These are phyloP conservation scores for Xylaria sp. DNA, from an alignment of 2,329 filamentous ascomycete species.

Conservation along the genomic window DNA sequence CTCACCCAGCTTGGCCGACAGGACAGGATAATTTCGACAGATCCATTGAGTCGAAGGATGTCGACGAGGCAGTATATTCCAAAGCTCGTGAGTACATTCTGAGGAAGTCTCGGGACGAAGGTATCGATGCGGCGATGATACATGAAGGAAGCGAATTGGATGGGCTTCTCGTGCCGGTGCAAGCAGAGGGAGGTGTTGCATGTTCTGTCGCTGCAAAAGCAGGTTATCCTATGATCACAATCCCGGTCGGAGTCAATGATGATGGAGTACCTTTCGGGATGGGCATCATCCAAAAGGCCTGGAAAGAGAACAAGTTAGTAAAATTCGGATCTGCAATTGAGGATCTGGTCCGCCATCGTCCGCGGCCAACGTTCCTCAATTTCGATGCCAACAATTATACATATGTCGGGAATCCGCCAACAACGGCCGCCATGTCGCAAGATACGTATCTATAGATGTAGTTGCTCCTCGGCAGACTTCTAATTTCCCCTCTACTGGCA, in stretches of 20 bases:
- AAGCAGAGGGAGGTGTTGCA: conserved; percentile 12
- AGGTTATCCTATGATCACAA: conserved; percentile 23
- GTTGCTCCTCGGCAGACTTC: neutral
- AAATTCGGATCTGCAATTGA: conserved; percentile 18
- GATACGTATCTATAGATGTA: neutral
- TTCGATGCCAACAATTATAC: conserved; percentile 9
- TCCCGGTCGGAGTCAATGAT: conserved; percentile 12
- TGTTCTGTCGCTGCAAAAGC: conserved; percentile 20
- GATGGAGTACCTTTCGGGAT: conserved; percentile 14
- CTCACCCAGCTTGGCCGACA: conserved; percentile 17
- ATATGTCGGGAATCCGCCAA: conserved; percentile 5
- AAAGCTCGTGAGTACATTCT: conserved; percentile 2
- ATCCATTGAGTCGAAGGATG: conserved; percentile 11
- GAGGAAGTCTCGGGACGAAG: conserved; percentile 17
- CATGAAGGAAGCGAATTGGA: conserved; percentile 2
- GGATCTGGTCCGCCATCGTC: conserved; percentile 10
- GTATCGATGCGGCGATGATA: conserved; percentile 19
- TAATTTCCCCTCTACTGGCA: neutral
- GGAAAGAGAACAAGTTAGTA: conserved; percentile 19
- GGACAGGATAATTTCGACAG: conserved; percentile 18
- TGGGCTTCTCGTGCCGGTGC: conserved; percentile 16
- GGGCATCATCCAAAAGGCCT: conserved; percentile 14
- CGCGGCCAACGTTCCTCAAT: conserved; percentile 4
- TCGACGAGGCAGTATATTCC: conserved; percentile 1
- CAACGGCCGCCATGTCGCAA: neutral